Percentiles rank a stretch among this genome's conserved stretches.
Conservation (phyloP, 768 basidiomycete genomes). For the Hypholoma fasciculare region DNA sequence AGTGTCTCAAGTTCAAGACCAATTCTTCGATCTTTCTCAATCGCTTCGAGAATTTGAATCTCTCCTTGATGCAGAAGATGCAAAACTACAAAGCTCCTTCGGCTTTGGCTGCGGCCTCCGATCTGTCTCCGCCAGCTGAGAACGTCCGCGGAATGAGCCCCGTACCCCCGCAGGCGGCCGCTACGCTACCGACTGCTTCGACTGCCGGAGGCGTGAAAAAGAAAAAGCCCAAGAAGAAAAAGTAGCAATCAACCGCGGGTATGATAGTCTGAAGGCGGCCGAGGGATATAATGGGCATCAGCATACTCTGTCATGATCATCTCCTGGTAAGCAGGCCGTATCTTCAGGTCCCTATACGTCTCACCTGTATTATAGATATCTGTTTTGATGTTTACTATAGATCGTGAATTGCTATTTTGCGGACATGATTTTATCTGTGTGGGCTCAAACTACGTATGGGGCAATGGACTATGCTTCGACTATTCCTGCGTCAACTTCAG, state of each 20-base stretch:
- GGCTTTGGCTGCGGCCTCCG: conserved; percentile 20
- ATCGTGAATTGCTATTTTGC: too few species aligned
- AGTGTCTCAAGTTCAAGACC: conserved; percentile 98
- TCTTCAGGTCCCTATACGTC: too few species aligned
- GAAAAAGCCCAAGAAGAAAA: conserved; percentile 85
- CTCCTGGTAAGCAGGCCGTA: too few species aligned
- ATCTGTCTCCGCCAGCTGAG: conserved; percentile 15
- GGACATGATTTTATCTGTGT: too few species aligned
- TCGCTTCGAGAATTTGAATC: conserved; percentile 91
- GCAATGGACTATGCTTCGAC: too few species aligned
- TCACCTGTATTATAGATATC: too few species aligned
- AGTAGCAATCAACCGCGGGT: conserved; percentile 30
- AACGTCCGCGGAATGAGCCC: conserved; percentile 24
- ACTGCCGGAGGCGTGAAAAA: conserved; percentile 67
- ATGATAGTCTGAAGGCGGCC: not conserved
- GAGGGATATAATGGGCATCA: not conserved
- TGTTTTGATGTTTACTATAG: too few species aligned
- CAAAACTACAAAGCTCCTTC: conserved; percentile 51
- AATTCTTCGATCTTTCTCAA: conserved; percentile 94
- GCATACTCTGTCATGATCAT: not conserved
- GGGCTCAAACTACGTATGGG: too few species aligned
- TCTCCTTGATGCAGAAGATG: conserved; percentile 85
- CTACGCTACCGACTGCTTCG: conserved; percentile 29
- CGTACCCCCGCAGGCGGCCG: conserved; percentile 26
- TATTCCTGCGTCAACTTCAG: too few species aligned